Evolutionary conservation across 805 yeast species (phyloP).

Genomic region (Kluyveromyces siamensis): DNA sequence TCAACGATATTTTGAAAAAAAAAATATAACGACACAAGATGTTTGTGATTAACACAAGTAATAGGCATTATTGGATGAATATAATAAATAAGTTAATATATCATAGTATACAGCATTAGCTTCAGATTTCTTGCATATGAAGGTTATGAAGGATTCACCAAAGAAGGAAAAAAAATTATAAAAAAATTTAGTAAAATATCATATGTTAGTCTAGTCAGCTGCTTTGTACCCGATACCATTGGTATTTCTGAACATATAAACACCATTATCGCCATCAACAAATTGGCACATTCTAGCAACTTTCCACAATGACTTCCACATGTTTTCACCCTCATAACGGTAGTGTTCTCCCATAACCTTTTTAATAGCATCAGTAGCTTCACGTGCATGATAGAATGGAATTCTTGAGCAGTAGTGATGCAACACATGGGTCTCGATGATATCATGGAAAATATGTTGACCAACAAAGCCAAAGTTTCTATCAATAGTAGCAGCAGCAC

Average conservation of each 20-base stretch:
- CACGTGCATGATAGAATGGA: slow-evolving; percentile 82
- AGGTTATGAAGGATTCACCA: background rate
- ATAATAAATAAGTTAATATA: no score
- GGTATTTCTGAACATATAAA: slow-evolving; percentile 64
- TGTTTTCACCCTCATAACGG: slow-evolving; percentile 54
- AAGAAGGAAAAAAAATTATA: no score
- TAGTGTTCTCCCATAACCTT: slow-evolving; percentile 82
- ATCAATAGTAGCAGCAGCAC: slow-evolving; percentile 86
- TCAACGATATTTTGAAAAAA: background rate
- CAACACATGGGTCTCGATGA: slow-evolving; percentile 81
- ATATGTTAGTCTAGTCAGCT: background rate
- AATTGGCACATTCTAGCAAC: slow-evolving; percentile 58
- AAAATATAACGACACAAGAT: no score
- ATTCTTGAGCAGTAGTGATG: slow-evolving; percentile 80
- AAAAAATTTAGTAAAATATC: background rate
- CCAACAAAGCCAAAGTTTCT: slow-evolving; percentile 79
- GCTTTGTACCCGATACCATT: slow-evolving; percentile 44
- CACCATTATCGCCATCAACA: slow-evolving; percentile 63
- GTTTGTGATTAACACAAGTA: background rate
- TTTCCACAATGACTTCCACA: slow-evolving; percentile 62
- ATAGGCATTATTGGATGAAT: background rate
- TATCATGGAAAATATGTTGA: slow-evolving; percentile 71
- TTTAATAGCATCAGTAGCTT: slow-evolving; percentile 68
- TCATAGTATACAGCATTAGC: background rate
- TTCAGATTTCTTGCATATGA: background rate